phyloP scores from a whole-genome alignment of 2,329 filamentous ascomycete species.

The Fusarium gaditjirri region DNA sequence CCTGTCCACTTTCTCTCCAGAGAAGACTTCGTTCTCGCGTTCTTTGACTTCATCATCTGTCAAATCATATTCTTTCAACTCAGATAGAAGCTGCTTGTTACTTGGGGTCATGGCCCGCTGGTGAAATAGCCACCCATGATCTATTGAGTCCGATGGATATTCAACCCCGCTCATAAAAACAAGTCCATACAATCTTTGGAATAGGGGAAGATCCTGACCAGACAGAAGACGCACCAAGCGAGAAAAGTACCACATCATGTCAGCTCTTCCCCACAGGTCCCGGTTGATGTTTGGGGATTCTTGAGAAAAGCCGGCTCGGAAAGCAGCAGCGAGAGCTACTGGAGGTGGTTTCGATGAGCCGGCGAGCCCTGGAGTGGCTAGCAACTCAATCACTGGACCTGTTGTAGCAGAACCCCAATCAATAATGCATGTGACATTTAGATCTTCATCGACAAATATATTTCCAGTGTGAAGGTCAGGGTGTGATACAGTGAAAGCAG shows the following conservation, averaged over 20 bases:
- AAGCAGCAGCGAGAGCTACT: neutral
- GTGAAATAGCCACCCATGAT: slow-evolving; percentile 14
- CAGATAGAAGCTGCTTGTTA: slow-evolving; percentile 17
- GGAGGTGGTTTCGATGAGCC: neutral
- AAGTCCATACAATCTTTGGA: slow-evolving; percentile 20
- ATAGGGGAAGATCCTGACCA: slow-evolving; percentile 24
- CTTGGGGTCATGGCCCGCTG: slow-evolving; percentile 1
- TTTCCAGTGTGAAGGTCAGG: neutral
- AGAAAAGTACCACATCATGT: slow-evolving; percentile 27
- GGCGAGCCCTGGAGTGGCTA: neutral
- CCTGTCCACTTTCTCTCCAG: neutral
- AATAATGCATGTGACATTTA: neutral
- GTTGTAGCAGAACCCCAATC: neutral
- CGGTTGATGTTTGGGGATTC: neutral
- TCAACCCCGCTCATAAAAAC: neutral
- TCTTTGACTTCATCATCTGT: neutral
- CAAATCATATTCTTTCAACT: slow-evolving; percentile 23
- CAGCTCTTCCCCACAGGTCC: slow-evolving; percentile 2
- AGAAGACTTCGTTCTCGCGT: neutral
- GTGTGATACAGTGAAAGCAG: neutral
- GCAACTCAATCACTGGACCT: neutral
- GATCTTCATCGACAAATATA: neutral
- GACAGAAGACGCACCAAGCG: slow-evolving; percentile 30
- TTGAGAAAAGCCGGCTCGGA: slow-evolving; percentile 1
- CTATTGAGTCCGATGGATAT: neutral